These are phyloP conservation scores for Fusarium chuoi DNA, from an alignment of 2,329 filamentous ascomycete genomes.

Conservation along the genomic window DNA sequence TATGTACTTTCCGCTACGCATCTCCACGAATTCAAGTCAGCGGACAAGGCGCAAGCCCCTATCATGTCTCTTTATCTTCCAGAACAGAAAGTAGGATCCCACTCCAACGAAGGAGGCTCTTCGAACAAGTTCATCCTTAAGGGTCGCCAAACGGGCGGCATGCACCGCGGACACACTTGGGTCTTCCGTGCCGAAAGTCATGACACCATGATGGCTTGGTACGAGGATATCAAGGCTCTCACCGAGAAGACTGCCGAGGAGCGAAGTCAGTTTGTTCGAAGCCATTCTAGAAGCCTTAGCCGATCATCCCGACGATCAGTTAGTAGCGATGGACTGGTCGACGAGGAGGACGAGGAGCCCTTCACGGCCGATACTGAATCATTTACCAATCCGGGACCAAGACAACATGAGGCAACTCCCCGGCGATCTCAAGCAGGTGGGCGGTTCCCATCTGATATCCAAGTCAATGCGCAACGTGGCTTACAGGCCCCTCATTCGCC, in stretches of 20 bases:
- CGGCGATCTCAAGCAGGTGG: conserved; percentile 90
- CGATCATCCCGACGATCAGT: conserved; percentile 69
- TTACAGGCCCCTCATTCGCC: conserved; percentile 83
- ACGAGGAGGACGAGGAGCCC: conserved; percentile 75
- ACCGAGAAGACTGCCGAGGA: conserved; percentile 91
- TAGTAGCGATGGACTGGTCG: conserved; percentile 82
- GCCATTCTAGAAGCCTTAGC: conserved; percentile 82
- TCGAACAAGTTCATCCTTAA: conserved; percentile 99
- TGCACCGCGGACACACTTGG: conserved; percentile 85
- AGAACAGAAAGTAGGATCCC: conserved; percentile 94
- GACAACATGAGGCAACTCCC: conserved; percentile 61
- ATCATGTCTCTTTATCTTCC: conserved; percentile 96
- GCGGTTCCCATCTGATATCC: conserved; percentile 94
- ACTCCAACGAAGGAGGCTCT: conserved; percentile 82
- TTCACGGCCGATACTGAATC: conserved; percentile 64
- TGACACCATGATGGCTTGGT: conserved; percentile 98
- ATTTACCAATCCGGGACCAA: conserved; percentile 58
- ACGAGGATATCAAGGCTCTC: conserved; percentile 88
- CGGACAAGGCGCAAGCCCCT: conserved; percentile 88
- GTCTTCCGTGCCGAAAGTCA: conserved; percentile 78
- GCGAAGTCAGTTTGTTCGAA: conserved; percentile 85
- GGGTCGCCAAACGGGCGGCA: conserved; percentile 88
- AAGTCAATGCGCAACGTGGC: conserved; percentile 80
- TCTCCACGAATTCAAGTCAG: conserved; percentile 98
- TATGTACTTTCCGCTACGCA: conserved; percentile 97